phyloP scores from a whole-genome alignment of 768 basidiomycete species.

The Termitomyces bulborhizus region DNA sequence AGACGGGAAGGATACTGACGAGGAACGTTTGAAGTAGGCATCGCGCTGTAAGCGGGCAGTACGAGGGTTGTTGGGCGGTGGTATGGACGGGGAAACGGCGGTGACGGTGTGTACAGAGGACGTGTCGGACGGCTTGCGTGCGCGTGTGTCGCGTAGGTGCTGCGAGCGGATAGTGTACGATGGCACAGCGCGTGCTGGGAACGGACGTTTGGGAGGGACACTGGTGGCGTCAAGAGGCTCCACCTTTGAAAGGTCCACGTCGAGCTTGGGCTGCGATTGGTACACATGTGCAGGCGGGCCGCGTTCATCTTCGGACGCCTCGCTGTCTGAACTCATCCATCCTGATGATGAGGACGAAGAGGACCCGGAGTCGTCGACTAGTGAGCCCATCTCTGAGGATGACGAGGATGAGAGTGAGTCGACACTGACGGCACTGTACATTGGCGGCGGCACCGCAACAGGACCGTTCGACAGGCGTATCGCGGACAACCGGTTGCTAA shows the following conservation, averaged over 20 bases:
- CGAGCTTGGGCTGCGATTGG: constrained; percentile 20
- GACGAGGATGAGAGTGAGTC: constrained; percentile 34
- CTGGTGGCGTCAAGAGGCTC: constrained; percentile 16
- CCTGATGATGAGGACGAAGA: constrained; percentile 53
- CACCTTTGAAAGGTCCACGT: constrained; percentile 16
- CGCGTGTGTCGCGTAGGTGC: constrained; percentile 21
- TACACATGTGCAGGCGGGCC: constrained; percentile 24
- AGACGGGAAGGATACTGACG: constrained; percentile 14
- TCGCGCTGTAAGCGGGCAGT: constrained; percentile 8
- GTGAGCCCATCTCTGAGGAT: constrained; percentile 54
- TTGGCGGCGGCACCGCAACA: constrained; percentile 25
- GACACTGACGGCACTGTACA: constrained; percentile 37
- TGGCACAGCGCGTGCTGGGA: constrained; percentile 42
- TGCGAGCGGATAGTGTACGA: constrained; percentile 32
- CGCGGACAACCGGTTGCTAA: constrained; percentile 41
- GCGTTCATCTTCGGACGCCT: constrained; percentile 32
- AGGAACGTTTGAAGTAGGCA: constrained; percentile 18
- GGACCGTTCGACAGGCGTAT: constrained; percentile 29
- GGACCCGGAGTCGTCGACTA: constrained; percentile 59
- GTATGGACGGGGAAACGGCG: constrained; percentile 23
- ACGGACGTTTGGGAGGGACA: constrained; percentile 30
- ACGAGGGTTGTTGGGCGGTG: constrained; percentile 5
- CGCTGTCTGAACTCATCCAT: constrained; percentile 49
- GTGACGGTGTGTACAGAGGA: constrained; percentile 45
- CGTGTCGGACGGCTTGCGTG: constrained; percentile 44